Evolutionary conservation across 176 grass and related monocot species (phyloP).

Genomic region (Ensete ventricosum): DNA sequence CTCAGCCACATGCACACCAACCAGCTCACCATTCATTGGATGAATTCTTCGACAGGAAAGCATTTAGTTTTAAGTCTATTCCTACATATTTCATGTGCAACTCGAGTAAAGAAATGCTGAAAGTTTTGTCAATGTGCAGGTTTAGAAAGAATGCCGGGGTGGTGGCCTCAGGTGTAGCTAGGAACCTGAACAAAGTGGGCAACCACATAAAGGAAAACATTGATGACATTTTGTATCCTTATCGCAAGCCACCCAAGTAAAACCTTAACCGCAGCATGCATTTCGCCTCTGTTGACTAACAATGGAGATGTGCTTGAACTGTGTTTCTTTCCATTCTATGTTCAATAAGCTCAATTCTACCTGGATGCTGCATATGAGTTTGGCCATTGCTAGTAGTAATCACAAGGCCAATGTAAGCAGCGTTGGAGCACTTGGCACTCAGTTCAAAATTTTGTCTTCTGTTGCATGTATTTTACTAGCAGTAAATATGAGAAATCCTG

Average conservation of each 20-base stretch:
- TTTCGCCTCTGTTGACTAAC: too few relatives aligned
- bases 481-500: too few relatives aligned
- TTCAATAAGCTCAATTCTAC: too few relatives aligned
- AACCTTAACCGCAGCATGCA: too few relatives aligned
- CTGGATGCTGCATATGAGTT: too few relatives aligned
- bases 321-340: too few relatives aligned
- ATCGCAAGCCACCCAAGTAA: conserved; percentile 68
- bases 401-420: too few relatives aligned
- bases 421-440: too few relatives aligned
- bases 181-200: conserved; percentile 57
- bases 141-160: conserved; percentile 68
- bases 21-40: conserved; percentile 25
- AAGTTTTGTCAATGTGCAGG: conserved; percentile 26
- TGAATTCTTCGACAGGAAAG: conserved; percentile 58
- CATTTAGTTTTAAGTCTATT: conserved; percentile 20
- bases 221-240: conserved; percentile 61
- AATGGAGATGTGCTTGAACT: too few relatives aligned
- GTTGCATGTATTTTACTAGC: too few relatives aligned
- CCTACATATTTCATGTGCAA: background rate
- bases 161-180: conserved; percentile 66
- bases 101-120: background rate
- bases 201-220: conserved; percentile 64
- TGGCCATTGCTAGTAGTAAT: too few relatives aligned
- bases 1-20: conserved; percentile 27
- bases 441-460: too few relatives aligned